Percentiles rank a stretch among this genome's conserved stretches.
phyloP scores from a whole-genome alignment of 1,284 basidiomycete genomes.

The Heterobasidion occidentale region DNA sequence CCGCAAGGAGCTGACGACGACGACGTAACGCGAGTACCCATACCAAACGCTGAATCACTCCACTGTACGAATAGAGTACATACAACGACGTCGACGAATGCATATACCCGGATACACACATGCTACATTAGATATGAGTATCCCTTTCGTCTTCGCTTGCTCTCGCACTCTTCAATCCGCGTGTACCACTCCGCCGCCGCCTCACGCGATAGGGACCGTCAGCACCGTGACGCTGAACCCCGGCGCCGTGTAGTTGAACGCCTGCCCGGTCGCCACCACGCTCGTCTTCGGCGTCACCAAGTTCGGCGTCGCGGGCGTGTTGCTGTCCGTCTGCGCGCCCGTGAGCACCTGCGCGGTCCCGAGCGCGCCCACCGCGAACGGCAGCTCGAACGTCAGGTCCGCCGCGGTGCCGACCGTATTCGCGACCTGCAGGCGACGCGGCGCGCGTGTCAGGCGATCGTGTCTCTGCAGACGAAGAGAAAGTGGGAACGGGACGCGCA shows the following conservation, averaged over 20 bases:
- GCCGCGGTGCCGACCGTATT: conserved; percentile 37
- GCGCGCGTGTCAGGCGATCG: neutral
- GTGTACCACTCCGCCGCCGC: neutral
- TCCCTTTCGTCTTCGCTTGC: too few species aligned
- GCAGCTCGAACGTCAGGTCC: conserved; percentile 42
- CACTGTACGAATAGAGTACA: too few species aligned
- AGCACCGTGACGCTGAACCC: conserved; percentile 53
- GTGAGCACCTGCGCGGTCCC: conserved; percentile 41
- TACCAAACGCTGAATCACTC: too few species aligned
- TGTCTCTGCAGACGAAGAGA: neutral
- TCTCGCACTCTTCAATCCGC: too few species aligned
- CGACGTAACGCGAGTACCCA: neutral
- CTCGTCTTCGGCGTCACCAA: conserved; percentile 37
- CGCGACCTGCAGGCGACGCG: conserved; percentile 31
- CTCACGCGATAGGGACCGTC: conserved; percentile 20
- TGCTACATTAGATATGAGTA: too few species aligned
- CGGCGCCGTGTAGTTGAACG: conserved; percentile 50
- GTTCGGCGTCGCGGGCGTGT: conserved; percentile 43
- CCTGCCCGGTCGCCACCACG: conserved; percentile 35
- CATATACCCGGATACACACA: too few species aligned
- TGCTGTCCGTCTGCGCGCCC: conserved; percentile 40
- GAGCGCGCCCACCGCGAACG: conserved; percentile 37
- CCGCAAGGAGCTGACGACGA: conserved; percentile 3
- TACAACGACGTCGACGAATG: too few species aligned
- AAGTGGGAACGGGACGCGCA: conserved; percentile 9